phyloP scores from a whole-genome alignment of 2,329 filamentous ascomycete genomes.

The Stachybotrys elegans region DNA sequence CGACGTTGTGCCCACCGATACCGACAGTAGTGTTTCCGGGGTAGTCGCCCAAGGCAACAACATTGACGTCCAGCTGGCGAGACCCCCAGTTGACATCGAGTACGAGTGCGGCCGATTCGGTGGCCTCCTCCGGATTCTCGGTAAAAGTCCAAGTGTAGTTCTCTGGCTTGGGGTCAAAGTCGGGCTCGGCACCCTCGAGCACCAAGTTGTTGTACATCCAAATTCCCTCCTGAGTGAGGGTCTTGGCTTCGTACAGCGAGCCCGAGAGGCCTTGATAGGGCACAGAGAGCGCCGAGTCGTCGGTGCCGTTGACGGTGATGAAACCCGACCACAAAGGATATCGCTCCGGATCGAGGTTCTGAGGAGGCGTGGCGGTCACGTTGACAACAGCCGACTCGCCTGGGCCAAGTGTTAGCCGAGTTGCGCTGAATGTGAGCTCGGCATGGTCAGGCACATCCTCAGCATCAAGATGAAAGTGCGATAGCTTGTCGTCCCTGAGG shows the following conservation, averaged over 20 bases:
- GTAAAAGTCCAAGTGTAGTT: background rate
- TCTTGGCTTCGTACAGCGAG: background rate
- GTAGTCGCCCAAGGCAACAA: no score
- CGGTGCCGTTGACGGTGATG: background rate
- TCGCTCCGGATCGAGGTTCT: background rate
- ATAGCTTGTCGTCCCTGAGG: slow-evolving; percentile 14
- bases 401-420: background rate
- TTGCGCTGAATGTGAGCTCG: background rate
- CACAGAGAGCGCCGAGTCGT: background rate
- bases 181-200: background rate
- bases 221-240: slow-evolving; percentile 10
- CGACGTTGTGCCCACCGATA: no score
- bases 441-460: slow-evolving; percentile 1
- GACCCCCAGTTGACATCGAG: background rate
- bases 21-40: no score
- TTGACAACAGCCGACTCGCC: background rate
- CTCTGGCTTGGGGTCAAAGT: background rate
- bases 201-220: background rate
- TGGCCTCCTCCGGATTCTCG: background rate
- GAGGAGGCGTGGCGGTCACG: slow-evolving; percentile 23
- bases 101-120: background rate
- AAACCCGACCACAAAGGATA: background rate
- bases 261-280: background rate
- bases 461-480: background rate
- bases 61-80: background rate